These are phyloP conservation scores for Fusarium proliferatum DNA, from an alignment of 2,329 filamentous ascomycete genomes.

Conservation along the genomic window DNA sequence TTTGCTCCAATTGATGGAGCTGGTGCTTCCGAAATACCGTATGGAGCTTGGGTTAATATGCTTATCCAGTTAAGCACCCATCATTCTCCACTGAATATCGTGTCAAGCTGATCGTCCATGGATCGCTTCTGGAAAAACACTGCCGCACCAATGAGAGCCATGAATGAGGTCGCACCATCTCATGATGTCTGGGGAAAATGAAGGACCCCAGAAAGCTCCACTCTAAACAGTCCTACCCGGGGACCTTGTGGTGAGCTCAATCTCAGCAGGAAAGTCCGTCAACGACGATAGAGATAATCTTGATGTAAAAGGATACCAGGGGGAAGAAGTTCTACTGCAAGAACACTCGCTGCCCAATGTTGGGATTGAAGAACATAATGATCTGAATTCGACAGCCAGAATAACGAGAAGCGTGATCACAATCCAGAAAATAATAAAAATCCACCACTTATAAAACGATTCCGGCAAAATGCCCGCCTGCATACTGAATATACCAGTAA, in stretches of 20 bases:
- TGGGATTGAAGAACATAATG: not conserved
- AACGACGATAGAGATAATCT: not conserved
- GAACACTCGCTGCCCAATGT: not conserved
- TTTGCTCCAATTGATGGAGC: slow-evolving; percentile 18
- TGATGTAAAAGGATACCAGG: not conserved
- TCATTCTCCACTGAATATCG: not conserved
- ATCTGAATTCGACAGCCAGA: not conserved
- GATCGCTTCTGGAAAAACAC: not conserved
- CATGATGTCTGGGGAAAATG: not conserved
- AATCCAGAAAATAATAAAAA: not conserved
- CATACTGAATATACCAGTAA: slow-evolving; percentile 5
- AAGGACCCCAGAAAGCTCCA: not conserved
- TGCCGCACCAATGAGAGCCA: not conserved
- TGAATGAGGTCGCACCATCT: not conserved
- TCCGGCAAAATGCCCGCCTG: not conserved
- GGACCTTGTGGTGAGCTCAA: not conserved
- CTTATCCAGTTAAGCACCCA: not conserved
- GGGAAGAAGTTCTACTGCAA: too few species aligned
- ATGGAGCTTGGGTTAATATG: not conserved
- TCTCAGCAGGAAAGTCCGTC: not conserved
- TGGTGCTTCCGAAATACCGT: slow-evolving; percentile 4
- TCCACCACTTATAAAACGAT: not conserved
- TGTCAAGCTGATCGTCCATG: not conserved
- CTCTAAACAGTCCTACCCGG: not conserved
- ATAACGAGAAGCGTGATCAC: not conserved